Evolutionary conservation across 2,329 filamentous ascomycete species (phyloP).

Genomic region (Aspergillus fumigatus): DNA sequence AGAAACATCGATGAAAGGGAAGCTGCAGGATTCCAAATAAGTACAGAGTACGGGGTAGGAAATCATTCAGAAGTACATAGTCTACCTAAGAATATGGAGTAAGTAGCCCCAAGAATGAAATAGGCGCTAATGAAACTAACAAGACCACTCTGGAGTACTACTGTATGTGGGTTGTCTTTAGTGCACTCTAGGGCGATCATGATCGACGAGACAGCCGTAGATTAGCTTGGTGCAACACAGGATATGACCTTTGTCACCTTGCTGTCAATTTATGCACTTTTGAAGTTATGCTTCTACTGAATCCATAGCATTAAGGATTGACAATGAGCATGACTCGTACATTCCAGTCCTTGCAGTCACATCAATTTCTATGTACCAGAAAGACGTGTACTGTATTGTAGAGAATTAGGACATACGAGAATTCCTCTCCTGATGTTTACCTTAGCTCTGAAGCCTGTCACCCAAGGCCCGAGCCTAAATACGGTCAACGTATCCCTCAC

Average conservation of each 20-base stretch:
- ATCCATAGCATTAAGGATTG: background rate
- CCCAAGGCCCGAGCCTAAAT: background rate
- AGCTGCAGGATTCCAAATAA: background rate
- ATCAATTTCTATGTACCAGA: background rate
- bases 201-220: background rate
- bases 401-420: background rate
- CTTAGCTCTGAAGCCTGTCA: background rate
- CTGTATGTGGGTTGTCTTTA: background rate
- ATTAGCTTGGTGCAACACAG: background rate
- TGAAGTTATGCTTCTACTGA: background rate
- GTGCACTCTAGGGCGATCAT: background rate
- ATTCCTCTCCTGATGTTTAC: background rate
- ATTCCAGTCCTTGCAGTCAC: no score
- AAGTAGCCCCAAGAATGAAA: background rate
- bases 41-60: background rate
- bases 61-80: background rate
- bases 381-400: background rate
- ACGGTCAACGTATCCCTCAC: background rate
- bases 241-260: background rate
- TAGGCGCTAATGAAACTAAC: background rate
- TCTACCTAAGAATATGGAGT: background rate
- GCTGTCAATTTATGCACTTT: background rate
- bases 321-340: background rate
- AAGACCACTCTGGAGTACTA: background rate
- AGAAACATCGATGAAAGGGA: background rate